Base-by-base conservation (phyloP, 345 rosid species). In the Linum trigynum region DNA sequence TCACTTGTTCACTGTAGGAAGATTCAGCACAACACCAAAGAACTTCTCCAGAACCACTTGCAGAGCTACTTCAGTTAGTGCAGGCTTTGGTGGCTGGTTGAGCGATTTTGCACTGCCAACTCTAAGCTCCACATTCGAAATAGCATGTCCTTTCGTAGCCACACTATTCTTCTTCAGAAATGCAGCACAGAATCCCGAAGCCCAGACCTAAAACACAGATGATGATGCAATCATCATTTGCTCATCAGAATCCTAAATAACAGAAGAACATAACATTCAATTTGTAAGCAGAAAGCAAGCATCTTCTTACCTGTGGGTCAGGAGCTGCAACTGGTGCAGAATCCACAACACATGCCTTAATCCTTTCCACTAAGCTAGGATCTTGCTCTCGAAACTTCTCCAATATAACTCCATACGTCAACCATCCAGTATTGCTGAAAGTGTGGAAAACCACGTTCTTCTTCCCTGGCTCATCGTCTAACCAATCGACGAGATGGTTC, bases 341-440 rank as follows among this genome's bases (percentile, higher is more conserved):
- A 79, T 94, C 99, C 32, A 94, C 90, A 55, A 94, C 80, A 78
- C 99, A 94, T 45, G 96, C 97, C 74, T 75, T 85, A 69, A 94
- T 92, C 58, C 79, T 84, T 76, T 81, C 76, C 66, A 79, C 70
- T 70, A 89, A 68, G 53, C 85, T 78, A 39, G 88, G 78, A 82
- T 91, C 92, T 74, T 84, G 83, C 76, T 83, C 80, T 75, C 87
- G 92, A 75, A 94, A 87, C 82, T 80, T 88, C 74, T 91, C 97
- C 65, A 94, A 72, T 68, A 94, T 85, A 63, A 77, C 96, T 72
- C 99, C 99, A 80, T 94, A 91, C 96, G 84, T 91, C 72, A 95
- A 72, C 99, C 97, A 95, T 66, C 99, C 99, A 1, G 99, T 95
- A 69, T 95, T 95, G 82, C 99, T 91, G 68, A 95, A 95, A 55